These are phyloP conservation scores for Curvularia hawaiiensis DNA, from an alignment of 2,329 filamentous ascomycete species.

Conservation along the genomic window DNA sequence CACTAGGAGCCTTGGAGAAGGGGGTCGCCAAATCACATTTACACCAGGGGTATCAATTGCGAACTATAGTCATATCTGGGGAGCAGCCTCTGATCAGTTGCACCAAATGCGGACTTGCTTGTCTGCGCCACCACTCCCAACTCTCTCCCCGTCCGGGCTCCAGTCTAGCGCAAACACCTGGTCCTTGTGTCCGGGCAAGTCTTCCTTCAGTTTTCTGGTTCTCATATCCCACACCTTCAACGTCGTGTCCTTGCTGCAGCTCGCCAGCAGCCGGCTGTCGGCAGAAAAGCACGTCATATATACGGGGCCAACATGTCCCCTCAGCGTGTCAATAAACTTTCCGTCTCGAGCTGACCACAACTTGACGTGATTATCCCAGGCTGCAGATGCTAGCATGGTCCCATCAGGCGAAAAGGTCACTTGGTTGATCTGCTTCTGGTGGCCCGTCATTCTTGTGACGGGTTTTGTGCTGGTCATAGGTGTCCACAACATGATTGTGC, in stretches of 20 bases:
- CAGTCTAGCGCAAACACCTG: conserved; percentile 95
- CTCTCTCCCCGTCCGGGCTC: conserved; percentile 87
- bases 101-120: conserved; percentile 73
- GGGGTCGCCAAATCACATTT: not conserved
- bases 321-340: conserved; percentile 81
- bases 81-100: conserved; percentile 49
- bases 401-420: conserved; percentile 94
- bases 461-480: conserved; percentile 78
- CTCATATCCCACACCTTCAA: conserved; percentile 94
- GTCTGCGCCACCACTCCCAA: conserved; percentile 92
- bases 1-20: not conserved
- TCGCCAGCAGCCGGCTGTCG: conserved; percentile 87
- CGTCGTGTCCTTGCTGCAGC: conserved; percentile 88
- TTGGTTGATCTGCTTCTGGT: conserved; percentile 96
- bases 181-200: conserved; percentile 88
- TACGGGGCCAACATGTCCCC: conserved; percentile 88
- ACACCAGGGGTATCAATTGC: conserved; percentile 18
- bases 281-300: conserved; percentile 94
- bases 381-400: conserved; percentile 80
- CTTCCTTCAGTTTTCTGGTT: conserved; percentile 78
- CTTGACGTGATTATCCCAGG: conserved; percentile 95
- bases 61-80: conserved; percentile 4
- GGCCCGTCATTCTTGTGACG: conserved; percentile 84
- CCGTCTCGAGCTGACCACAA: conserved; percentile 81
- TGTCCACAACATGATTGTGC: conserved; percentile 96